Base-by-base conservation (phyloP, 306 rosid species). In the Gleditsia sinensis region DNA sequence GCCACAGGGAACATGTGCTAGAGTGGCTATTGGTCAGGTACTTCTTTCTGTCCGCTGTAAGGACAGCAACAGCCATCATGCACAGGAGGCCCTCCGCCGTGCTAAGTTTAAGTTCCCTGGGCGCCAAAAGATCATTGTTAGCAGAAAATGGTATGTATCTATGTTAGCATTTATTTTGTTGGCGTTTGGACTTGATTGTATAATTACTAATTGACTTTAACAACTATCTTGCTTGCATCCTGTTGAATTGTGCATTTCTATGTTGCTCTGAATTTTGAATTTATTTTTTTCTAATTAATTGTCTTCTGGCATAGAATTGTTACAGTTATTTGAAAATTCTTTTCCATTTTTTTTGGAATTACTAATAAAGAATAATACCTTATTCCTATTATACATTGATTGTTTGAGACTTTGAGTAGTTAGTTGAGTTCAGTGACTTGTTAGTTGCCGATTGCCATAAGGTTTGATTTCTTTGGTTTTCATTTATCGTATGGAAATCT, bases 101-200 rank as follows among this genome's bases (percentile, higher is more conserved):
- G 97, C 97, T 0, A 89, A 91, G 83, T 91, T 91, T 34, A 90
- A 90, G 87, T 92, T 92, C 64, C 96, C 94, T 2, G 98, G 96
- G 8, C 92, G 93, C 33, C 98, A 91, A 42, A 91, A 91, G 92
- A 91, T 91, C 78, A 91, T 91, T 5, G 89, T 85, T 2, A 89
- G 92, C 86, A 80, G 95, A 82, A 91, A 89, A 66, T 91, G 97
- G 97, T 91, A 68, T 46, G 94, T 24, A 4, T 54, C 25, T 33
- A n/a, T 34, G 0, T 60, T 24, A 4, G 9, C 21, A 51, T 45
- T 46, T 39, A 21, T 3, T 5, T 19, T 33, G 30, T 0, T 62
- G 1, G 46, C 49, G 13, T 48, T 28, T 63, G 39, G 37, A 53
- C 21, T 13, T 19, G 46, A 17, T 27, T 27, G 49, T 43, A 2